Base-by-base conservation (phyloP, 306 rosid species). In the Prunus armeniaca region DNA sequence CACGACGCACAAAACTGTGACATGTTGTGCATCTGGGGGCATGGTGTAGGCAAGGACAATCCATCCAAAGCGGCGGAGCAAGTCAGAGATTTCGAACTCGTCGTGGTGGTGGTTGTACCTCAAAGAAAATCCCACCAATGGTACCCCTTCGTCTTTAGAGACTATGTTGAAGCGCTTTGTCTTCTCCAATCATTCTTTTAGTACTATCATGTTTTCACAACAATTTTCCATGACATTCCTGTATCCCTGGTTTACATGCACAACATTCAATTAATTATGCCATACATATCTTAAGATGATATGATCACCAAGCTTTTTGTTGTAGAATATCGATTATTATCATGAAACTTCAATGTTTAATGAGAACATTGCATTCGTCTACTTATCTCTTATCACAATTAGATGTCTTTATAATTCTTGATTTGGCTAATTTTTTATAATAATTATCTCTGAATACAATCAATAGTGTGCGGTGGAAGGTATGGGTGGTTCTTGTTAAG, bases 1-100 rank as follows among this genome's bases (percentile, higher is more conserved):
- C 20, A 94, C 98, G 2, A 94, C 97, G 0, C 98, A 91, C 4
- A 94, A 82, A 60, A 94, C 98, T 0, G 98, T 94, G 45, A 94
- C 66, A 25, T 85, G 89, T 27, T 94, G 93, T 0, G 98, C 97
- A 28, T 94, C 90, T 0, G 98, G 90, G 0, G 98, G 97, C 98
- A 94, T 94, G 54, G 95, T 87, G 84, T 94, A 94, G 3, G 98
- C 98, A 0, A 97, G 98, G 46, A 94, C 96, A 7, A 94, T 94
- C 98, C 98, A 94, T 0, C 98, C 98, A 28, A 79, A 92, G 41
- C 98, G 96, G 12, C 96, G 76, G 45, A 94, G 60, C 61, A 80
- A 24, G 74, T 92, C 93, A 0, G 98, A 90, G 30, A 94, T 84
- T 67, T 94, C 97, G 46, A 94, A 92, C 69, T 94, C 98, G 2